Base-by-base conservation (phyloP, 768 basidiomycete species). In the Mycena rebaudengoi region DNA sequence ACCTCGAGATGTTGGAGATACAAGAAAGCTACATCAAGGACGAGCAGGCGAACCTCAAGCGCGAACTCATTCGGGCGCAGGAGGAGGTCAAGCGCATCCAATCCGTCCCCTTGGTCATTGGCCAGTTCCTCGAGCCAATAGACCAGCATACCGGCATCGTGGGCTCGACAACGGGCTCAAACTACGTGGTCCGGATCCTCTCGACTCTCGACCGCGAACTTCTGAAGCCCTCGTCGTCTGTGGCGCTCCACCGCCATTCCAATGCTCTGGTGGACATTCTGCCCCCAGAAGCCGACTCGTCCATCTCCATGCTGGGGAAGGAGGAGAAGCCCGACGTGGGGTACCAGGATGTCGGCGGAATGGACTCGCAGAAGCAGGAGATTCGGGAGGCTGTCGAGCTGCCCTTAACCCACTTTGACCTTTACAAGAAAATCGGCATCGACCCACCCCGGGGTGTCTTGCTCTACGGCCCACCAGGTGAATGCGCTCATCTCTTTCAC, bases 1-100 rank as follows among this genome's bases (percentile, higher is more conserved):
- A 99, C 73, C 85, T 96, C 32, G 96, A 99, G 74, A 95, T 99
- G 82, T 88, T 99, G 35, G 92, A 94, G 53, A 94, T 95, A 26
- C 91, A 92, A 72, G 93, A 98, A 79, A 92, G 92, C 79, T 99
- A 99, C 76, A 98, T 99, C 79, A 97, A 99, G 75, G 97, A 99
- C 70, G 98, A 99, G 77, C 96, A 98, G 72, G 94, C 94, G 16
- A 98, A 98, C 73, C 88, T 99, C 58, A 97, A 99, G 78, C 90
- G 97, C 50, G 98, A 99, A 79, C 91, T 99, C 64, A 92, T 99
- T 69, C 94, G 98, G 59, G 98, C 98, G 0, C 98, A 99, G 74
- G 98, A 99, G 76, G 98, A 99, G 80, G 98, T 99, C 74, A 98
- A 98, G 80, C 93, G 98, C 61, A 99, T 99, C 75, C 96, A 99